Base-by-base conservation (phyloP, 108 stramenopile species). In the Cyclotella choctawhatcheeana region DNA sequence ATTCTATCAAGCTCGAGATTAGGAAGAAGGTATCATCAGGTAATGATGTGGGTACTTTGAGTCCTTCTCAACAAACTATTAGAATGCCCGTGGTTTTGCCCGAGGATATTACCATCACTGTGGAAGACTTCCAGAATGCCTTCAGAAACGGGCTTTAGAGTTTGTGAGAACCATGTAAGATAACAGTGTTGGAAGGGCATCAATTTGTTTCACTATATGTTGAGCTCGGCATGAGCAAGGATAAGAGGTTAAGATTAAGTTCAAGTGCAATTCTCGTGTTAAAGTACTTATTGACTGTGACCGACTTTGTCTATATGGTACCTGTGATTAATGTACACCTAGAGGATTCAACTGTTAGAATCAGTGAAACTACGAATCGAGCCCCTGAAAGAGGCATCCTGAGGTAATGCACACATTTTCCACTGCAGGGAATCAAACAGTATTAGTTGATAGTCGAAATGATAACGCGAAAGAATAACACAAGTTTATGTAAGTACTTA, bases 61-160 rank as follows among this genome's bases (percentile, higher is more conserved):
- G 85, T 65, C 89, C 88, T n/a, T 74, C n/a, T n/a, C n/a, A 85
- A 22, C 77, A 78, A 48, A 73, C 85, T 45, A 73, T 84, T 14
- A 85, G 87, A 40, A 86, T 92, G 84, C 93, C 93, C 10, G 75
- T 89, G 14, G 71, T 82, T 22, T 67, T 79, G 35, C 91, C 91
- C 24, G 91, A 92, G 63, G 93, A 94, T 78, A 74, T 94, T 16
- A 82, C 86, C 63, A 84, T 94, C 44, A 92, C 89, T 6, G 89
- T 92, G 71, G 93, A 94, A 78, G 93, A 94, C 76, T 84, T 94
- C 51, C 90, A 94, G 60, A 91, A 91, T 85, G 93, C 93, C 2
- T 88, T 94, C 77, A 85, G 90, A 14, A 92, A 90, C 78, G 93
- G 93, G 24, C 78, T 93, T 82, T 93, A 67, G n/a, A n/a, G n/a